A percentile compares a stretch with the other conserved stretches of the same genome.
Evolutionary conservation across 352 stramenopile species (phyloP).

Genomic region (Plasmopara halstedii): DNA sequence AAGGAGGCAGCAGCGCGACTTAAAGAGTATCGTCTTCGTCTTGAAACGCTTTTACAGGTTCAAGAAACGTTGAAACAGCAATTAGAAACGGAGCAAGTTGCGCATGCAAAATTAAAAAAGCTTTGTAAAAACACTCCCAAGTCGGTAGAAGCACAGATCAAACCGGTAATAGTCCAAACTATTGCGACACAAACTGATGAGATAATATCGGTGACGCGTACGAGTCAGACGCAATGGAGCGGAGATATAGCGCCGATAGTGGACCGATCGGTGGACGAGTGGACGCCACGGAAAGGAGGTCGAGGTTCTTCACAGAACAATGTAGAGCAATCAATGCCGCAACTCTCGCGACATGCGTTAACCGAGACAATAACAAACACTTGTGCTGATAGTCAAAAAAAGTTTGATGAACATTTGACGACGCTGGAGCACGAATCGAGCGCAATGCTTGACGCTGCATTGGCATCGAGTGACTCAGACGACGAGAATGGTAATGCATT

Average conservation of each 20-base stretch:
- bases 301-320: not conserved
- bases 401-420: not conserved
- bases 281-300: slow-evolving; percentile 5
- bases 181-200: slow-evolving; percentile 11
- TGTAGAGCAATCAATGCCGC: slow-evolving; percentile 12
- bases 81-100: slow-evolving; percentile 2
- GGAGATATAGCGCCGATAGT: slow-evolving; percentile 6
- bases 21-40: slow-evolving; percentile 48
- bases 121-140: slow-evolving; percentile 4
- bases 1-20: slow-evolving; percentile 55
- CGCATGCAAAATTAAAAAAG: slow-evolving; percentile 9
- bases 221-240: slow-evolving; percentile 27
- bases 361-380: not conserved
- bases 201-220: not conserved
- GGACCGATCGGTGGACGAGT: slow-evolving; percentile 2
- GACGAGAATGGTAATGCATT: slow-evolving; percentile 5
- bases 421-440: slow-evolving; percentile 15
- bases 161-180: not conserved
- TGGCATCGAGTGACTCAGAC: slow-evolving; percentile 28
- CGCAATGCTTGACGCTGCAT: slow-evolving; percentile 27
- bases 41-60: slow-evolving; percentile 39
- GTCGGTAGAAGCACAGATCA: slow-evolving; percentile 9
- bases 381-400: slow-evolving; percentile 4
- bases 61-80: slow-evolving; percentile 20
- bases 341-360: slow-evolving; percentile 1